Evolutionary conservation across 768 basidiomycete species (phyloP).

Genomic region (Nidularia sp.): DNA sequence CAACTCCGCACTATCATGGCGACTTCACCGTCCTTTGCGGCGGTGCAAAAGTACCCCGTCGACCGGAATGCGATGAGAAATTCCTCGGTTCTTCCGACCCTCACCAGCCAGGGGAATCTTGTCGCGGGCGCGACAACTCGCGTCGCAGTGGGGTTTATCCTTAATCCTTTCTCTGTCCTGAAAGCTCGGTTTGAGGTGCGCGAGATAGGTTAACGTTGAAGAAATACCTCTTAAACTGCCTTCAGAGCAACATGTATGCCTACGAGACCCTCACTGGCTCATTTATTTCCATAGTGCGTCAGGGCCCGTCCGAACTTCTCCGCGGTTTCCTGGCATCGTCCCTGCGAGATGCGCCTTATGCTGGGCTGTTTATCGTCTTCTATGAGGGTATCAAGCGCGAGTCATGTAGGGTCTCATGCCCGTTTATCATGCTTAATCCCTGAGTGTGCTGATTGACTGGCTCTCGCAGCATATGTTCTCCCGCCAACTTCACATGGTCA

Average conservation of each 20-base stretch:
- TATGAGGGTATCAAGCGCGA: slow-evolving; percentile 86
- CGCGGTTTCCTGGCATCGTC: slow-evolving; percentile 86
- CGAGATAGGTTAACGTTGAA: background rate
- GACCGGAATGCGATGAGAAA: slow-evolving; percentile 15
- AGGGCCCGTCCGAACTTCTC: slow-evolving; percentile 77
- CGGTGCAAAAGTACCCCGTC: slow-evolving; percentile 15
- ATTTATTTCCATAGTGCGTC: slow-evolving; percentile 53
- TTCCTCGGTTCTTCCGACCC: slow-evolving; percentile 58
- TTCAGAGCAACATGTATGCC: slow-evolving; percentile 72
- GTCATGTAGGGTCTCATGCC: slow-evolving; percentile 39
- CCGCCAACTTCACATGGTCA: slow-evolving; percentile 39
- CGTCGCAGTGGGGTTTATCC: slow-evolving; percentile 72
- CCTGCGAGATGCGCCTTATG: slow-evolving; percentile 91
- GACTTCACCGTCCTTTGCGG: slow-evolving; percentile 64
- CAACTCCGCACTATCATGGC: slow-evolving; percentile 79
- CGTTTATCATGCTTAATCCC: background rate
- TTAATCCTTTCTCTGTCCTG: slow-evolving; percentile 89
- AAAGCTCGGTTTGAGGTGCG: slow-evolving; percentile 90
- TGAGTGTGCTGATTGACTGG: slow-evolving; percentile 1
- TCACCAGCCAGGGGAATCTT: slow-evolving; percentile 78
- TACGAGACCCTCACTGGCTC: slow-evolving; percentile 63
- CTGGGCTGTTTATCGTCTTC: slow-evolving; percentile 82
- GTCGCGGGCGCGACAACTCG: slow-evolving; percentile 82
- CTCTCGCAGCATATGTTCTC: slow-evolving; percentile 31
- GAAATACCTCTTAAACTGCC: background rate